phyloP scores from a whole-genome alignment of 345 rosid genomes.

The Salix caprea region DNA sequence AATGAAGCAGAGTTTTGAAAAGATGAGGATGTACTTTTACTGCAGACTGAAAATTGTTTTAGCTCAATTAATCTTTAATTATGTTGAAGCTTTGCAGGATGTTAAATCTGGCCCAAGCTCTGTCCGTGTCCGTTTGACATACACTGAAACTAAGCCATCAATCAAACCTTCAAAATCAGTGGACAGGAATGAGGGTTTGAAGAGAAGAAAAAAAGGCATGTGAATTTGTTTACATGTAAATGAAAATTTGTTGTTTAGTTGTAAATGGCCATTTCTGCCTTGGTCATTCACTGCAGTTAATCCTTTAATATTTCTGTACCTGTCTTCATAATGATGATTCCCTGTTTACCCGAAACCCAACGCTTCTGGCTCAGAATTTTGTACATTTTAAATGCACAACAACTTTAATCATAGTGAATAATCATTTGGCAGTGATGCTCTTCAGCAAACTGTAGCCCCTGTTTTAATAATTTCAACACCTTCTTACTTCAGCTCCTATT shows the following conservation, averaged over 20 bases:
- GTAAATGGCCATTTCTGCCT: background rate
- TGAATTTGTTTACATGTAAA: background rate
- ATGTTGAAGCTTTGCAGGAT: slow-evolving; percentile 59
- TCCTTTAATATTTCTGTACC: background rate
- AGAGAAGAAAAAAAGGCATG: slow-evolving; percentile 73
- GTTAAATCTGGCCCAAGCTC: slow-evolving; percentile 53
- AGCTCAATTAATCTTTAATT: slow-evolving; percentile 15
- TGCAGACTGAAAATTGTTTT: background rate
- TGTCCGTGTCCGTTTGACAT: slow-evolving; percentile 67
- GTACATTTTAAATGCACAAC: too few species aligned
- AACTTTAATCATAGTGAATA: too few species aligned
- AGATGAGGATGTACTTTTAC: background rate
- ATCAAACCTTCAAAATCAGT: slow-evolving; percentile 23
- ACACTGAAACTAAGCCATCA: slow-evolving; percentile 33
- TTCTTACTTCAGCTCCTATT: too few species aligned
- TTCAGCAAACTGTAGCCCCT: too few species aligned
- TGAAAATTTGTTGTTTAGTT: background rate
- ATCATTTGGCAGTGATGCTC: too few species aligned
- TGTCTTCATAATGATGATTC: background rate
- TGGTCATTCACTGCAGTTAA: background rate
- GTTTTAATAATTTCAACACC: too few species aligned
- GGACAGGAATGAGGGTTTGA: slow-evolving; percentile 37
- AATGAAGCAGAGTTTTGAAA: background rate
- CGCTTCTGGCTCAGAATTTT: too few species aligned
- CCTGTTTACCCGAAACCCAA: too few species aligned